Percentiles rank a stretch among this genome's conserved stretches.
Conservation (phyloP, 2,329 filamentous ascomycete species). For the Colletotrichum sojae region DNA sequence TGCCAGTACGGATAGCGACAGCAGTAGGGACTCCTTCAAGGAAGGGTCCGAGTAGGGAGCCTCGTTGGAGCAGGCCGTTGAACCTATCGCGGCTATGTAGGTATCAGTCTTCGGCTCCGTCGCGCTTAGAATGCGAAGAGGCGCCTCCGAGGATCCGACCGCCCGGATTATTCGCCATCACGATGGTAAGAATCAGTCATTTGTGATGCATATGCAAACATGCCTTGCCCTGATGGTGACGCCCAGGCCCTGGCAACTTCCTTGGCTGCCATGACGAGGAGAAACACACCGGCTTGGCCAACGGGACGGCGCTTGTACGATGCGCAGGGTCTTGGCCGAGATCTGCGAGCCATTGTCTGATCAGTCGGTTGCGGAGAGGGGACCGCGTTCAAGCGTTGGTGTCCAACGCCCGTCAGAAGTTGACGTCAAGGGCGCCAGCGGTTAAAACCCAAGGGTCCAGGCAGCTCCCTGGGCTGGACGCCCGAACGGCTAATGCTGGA, state of each 20-base stretch:
- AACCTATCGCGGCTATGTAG: not conserved
- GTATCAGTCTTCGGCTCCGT: not conserved
- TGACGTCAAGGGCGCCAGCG: conserved; percentile 20
- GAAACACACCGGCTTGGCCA: not conserved
- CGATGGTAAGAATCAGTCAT: not conserved
- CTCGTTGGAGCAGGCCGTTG: not conserved
- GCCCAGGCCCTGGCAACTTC: not conserved
- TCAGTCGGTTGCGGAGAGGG: no score
- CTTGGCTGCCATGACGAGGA: not conserved
- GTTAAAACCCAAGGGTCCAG: conserved; percentile 16
- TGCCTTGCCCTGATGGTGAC: not conserved
- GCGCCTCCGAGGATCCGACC: not conserved
- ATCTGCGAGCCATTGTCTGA: not conserved
- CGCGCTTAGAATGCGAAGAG: not conserved
- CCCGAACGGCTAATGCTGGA: conserved; percentile 28
- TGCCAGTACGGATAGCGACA: no score
- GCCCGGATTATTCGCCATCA: not conserved
- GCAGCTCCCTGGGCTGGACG: conserved; percentile 1
- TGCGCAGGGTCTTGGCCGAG: not conserved
- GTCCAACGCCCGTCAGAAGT: conserved; percentile 18
- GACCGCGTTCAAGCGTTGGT: not conserved
- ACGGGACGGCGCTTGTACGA: not conserved
- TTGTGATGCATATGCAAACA: not conserved
- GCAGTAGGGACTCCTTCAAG: no score
- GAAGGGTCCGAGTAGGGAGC: no score